phyloP scores from a whole-genome alignment of 306 rosid species.

The Prinsepia uniflora region DNA sequence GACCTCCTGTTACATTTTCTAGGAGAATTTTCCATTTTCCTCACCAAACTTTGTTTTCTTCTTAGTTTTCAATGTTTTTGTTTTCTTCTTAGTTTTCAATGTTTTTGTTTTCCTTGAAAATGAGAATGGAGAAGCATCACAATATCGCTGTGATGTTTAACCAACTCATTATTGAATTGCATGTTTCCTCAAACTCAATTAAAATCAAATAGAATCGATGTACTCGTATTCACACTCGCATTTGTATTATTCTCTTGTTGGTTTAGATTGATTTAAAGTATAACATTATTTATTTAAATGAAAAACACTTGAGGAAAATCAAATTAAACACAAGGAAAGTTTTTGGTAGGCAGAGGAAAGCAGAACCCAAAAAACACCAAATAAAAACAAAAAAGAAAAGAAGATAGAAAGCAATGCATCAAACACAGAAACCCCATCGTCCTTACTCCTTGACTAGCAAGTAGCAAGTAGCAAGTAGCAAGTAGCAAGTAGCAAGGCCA shows the following conservation, averaged over 20 bases:
- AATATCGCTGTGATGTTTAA: not conserved
- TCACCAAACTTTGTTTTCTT: not conserved
- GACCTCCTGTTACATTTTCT: no score
- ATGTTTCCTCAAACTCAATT: no score
- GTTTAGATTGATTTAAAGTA: no score
- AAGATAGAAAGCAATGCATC: conserved; percentile 12
- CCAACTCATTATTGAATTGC: not conserved
- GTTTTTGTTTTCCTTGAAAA: not conserved
- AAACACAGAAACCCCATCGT: conserved; percentile 12
- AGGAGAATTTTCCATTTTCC: no score
- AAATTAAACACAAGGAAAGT: not conserved
- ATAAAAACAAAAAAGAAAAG: not conserved
- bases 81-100: no score
- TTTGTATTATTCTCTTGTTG: no score
- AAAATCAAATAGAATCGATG: no score
- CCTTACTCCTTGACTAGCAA: conserved; percentile 1
- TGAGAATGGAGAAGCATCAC: not conserved
- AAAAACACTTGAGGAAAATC: not conserved
- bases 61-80: no score
- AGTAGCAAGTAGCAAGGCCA: no score
- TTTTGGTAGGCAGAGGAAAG: conserved; percentile 1
- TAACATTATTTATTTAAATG: no score
- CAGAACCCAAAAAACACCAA: not conserved
- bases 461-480: not conserved
- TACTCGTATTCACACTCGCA: no score